Conservation (phyloP, 768 basidiomycete species). For the Agrocybe chaxingu region DNA sequence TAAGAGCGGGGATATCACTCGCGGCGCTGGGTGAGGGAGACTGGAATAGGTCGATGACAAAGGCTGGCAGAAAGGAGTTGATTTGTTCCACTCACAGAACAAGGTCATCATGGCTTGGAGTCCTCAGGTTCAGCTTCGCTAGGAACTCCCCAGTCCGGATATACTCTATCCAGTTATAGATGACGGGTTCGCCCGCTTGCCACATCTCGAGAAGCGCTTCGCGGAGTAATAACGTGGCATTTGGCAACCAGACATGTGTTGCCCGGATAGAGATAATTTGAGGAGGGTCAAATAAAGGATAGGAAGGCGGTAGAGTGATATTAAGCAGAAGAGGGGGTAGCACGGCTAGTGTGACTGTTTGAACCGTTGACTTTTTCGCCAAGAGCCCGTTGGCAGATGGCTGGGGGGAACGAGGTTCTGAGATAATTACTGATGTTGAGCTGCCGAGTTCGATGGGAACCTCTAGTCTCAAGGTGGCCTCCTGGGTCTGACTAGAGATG, state of each 20-base stretch:
- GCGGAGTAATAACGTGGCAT: constrained; percentile 27
- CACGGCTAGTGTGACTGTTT: constrained; percentile 37
- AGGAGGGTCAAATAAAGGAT: constrained; percentile 56
- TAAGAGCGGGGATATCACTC: constrained; percentile 46
- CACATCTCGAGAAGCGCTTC: constrained; percentile 50
- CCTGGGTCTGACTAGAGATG: constrained; percentile 38
- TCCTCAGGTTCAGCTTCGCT: constrained; percentile 34
- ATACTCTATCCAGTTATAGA: constrained; percentile 73
- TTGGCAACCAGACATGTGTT: constrained; percentile 58
- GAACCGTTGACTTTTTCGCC: constrained; percentile 9
- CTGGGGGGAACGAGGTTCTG: constrained; percentile 18
- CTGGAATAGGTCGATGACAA: constrained; percentile 25
- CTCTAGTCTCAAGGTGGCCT: constrained; percentile 50
- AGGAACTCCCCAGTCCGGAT: constrained; percentile 68
- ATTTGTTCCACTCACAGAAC: constrained; percentile 33
- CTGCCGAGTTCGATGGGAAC: constrained; percentile 60
- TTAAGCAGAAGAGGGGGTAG: constrained; percentile 66
- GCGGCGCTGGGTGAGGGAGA: constrained; percentile 56
- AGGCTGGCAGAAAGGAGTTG: constrained; percentile 3
- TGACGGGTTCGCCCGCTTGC: constrained; percentile 55
- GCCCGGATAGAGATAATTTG: constrained; percentile 51
- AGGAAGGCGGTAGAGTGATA: constrained; percentile 47
- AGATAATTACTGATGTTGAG: constrained; percentile 36
- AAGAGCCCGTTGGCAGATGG: background rate
- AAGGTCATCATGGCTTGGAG: constrained; percentile 23